Percentiles rank a stretch among this genome's conserved stretches.
phyloP scores from a whole-genome alignment of 768 basidiomycete genomes.

The Stropharia rugosoannulata region DNA sequence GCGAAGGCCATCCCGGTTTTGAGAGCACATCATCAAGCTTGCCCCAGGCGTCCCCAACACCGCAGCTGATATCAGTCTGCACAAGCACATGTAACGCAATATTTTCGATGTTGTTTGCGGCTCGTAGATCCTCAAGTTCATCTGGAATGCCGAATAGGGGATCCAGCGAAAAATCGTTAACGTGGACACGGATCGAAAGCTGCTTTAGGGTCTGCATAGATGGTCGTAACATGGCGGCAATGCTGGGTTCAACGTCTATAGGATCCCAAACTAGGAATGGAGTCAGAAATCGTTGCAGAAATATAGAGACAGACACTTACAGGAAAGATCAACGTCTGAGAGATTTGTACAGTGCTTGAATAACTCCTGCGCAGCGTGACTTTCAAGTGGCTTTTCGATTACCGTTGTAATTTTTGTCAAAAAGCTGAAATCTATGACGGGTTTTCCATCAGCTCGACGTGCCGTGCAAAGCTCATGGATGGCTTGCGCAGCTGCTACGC shows the following conservation, averaged over 20 bases:
- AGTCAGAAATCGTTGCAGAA: background rate
- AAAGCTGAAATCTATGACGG: constrained; percentile 4
- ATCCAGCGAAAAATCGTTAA: background rate
- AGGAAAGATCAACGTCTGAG: background rate
- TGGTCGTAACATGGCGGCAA: background rate
- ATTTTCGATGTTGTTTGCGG: constrained; percentile 1
- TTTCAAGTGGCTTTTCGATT: background rate
- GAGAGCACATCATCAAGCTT: constrained; percentile 2
- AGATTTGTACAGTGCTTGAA: background rate
- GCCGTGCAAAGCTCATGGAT: background rate
- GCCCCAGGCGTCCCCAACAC: constrained; percentile 5
- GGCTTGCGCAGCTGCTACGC: background rate
- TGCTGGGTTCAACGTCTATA: background rate
- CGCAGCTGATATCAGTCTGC: background rate
- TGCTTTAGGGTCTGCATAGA: background rate
- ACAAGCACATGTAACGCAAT: background rate
- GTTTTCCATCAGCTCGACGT: constrained; percentile 1
- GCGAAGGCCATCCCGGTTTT: constrained; percentile 1
- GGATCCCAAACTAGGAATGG: background rate
- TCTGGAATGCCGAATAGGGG: constrained; percentile 1
- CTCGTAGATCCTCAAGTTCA: constrained; percentile 5
- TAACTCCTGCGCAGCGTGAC: background rate
- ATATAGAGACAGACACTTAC: background rate
- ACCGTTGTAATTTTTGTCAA: background rate
- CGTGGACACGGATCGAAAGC: background rate